Conservation (phyloP, 805 yeast species). For the Teunomyces barrocoloradensis region DNA sequence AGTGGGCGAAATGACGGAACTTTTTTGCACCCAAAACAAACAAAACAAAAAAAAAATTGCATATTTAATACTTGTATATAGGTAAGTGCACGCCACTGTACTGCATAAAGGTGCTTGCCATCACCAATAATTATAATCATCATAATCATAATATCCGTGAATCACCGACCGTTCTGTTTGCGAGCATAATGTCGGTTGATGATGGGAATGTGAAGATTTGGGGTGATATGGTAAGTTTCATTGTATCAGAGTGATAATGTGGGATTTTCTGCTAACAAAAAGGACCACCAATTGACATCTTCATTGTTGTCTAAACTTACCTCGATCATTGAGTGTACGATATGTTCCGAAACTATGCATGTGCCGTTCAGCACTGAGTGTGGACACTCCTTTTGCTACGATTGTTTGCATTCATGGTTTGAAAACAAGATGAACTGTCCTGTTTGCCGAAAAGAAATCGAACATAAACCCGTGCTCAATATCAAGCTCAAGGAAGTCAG, state of each 20-base stretch:
- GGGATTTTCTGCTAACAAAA: constrained; percentile 12
- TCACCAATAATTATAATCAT: not conserved
- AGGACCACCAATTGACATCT: constrained; percentile 20
- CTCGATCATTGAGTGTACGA: constrained; percentile 49
- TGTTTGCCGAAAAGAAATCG: constrained; percentile 54
- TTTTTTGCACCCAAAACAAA: not conserved
- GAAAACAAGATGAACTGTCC: constrained; percentile 62
- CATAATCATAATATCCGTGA: not conserved
- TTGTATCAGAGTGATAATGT: not conserved
- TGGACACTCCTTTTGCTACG: constrained; percentile 76
- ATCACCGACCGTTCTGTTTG: not conserved
- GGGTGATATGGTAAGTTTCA: constrained; percentile 11
- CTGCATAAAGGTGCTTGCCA: not conserved
- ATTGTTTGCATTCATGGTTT: constrained; percentile 63
- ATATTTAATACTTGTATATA: not conserved
- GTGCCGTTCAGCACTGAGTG: constrained; percentile 63
- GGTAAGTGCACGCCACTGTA: not conserved
- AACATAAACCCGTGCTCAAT: constrained; percentile 52
- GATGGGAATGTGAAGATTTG: constrained; percentile 10
- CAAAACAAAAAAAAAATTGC: not conserved
- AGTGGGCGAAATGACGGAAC: constrained; percentile 17
- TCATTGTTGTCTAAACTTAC: constrained; percentile 26
- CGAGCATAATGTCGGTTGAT: constrained; percentile 2
- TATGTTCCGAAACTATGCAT: constrained; percentile 69
- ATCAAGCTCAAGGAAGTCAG: constrained; percentile 48